Conservation (phyloP, 371 early-diverging fungal genomes). For the Mortierella sp. region DNA sequence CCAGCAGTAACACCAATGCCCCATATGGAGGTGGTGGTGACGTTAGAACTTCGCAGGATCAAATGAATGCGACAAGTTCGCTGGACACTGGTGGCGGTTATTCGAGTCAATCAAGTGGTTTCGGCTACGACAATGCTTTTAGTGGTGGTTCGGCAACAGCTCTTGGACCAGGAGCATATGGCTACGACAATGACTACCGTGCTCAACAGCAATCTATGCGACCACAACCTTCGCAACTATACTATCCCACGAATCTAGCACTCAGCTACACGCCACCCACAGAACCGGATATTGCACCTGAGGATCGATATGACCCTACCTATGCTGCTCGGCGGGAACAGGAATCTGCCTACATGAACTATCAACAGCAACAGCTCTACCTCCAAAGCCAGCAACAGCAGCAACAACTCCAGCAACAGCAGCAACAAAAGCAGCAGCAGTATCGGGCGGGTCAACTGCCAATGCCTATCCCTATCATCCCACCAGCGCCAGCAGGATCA, state of each 20-base stretch:
- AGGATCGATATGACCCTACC: slow-evolving; percentile 6
- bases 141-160: neutral
- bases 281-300: slow-evolving; percentile 6
- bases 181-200: slow-evolving; percentile 6
- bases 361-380: slow-evolving; percentile 12
- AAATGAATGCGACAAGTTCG: neutral
- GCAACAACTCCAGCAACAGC: slow-evolving; percentile 9
- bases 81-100: slow-evolving; percentile 3
- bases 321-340: slow-evolving; percentile 12
- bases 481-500: neutral
- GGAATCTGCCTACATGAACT: slow-evolving; percentile 9
- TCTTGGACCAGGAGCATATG: slow-evolving; percentile 7
- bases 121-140: slow-evolving; percentile 4
- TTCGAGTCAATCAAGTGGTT: neutral
- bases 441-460: neutral
- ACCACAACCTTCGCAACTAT: neutral
- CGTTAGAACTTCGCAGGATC: slow-evolving; percentile 5
- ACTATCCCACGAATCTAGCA: neutral
- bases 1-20: neutral
- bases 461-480: neutral
- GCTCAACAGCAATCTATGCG: neutral
- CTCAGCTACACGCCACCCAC: slow-evolving; percentile 20
- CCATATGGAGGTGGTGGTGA: neutral
- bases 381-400: slow-evolving; percentile 8
- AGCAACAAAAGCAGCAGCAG: neutral